These are phyloP conservation scores for Kwoniella shivajii DNA, from an alignment of 1,284 basidiomycete species.

Conservation along the genomic window DNA sequence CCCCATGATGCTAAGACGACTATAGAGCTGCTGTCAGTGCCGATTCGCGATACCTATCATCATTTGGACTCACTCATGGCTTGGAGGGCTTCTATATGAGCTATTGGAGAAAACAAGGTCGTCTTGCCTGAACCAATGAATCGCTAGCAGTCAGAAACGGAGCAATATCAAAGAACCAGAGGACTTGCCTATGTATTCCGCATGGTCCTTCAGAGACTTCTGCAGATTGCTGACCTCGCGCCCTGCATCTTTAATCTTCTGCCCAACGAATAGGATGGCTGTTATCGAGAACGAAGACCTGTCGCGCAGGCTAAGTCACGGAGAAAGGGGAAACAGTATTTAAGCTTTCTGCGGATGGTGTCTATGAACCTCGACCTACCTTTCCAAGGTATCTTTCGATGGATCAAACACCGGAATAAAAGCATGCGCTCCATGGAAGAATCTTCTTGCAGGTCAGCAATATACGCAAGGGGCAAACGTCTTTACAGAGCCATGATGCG, in stretches of 20 bases:
- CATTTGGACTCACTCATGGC: constrained; percentile 23
- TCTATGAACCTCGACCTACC: constrained; percentile 11
- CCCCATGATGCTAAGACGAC: constrained; percentile 26
- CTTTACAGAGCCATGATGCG: no score
- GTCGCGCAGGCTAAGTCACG: constrained; percentile 19
- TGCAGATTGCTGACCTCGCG: constrained; percentile 15
- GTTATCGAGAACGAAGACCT: constrained; percentile 36
- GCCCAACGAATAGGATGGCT: constrained; percentile 29
- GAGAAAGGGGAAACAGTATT: not conserved
- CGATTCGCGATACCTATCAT: not conserved
- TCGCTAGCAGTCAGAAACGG: not conserved
- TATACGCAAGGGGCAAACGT: not conserved
- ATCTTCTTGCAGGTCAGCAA: constrained; percentile 15
- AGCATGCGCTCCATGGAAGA: constrained; percentile 32
- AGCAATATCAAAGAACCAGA: no score
- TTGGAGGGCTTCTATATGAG: constrained; percentile 35
- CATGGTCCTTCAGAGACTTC: constrained; percentile 24
- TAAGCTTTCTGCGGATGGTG: not conserved
- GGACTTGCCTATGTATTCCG: constrained; percentile 30
- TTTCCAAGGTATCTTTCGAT: constrained; percentile 32
- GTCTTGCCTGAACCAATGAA: constrained; percentile 13
- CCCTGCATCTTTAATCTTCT: constrained; percentile 24
- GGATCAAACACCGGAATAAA: constrained; percentile 40
- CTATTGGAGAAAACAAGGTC: constrained; percentile 34
- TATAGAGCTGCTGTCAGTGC: not conserved